Conservation (phyloP, 768 basidiomycete species). For the Strobilomyces dryophilus region DNA sequence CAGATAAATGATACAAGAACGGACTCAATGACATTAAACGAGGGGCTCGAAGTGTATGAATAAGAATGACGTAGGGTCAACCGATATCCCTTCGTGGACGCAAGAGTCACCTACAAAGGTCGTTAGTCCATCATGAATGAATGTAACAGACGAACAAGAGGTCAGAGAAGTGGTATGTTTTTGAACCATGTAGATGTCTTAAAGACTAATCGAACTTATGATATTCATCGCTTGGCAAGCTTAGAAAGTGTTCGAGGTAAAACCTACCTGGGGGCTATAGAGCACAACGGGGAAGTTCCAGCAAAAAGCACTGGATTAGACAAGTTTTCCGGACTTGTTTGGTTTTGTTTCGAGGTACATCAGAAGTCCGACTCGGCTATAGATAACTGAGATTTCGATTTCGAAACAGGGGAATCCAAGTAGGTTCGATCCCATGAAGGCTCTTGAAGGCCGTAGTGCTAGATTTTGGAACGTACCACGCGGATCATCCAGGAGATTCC, state of each 20-base stretch:
- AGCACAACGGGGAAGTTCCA: too few relatives aligned
- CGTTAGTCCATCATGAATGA: constrained; percentile 8
- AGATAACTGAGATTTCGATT: too few relatives aligned
- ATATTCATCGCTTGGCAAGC: constrained; percentile 47
- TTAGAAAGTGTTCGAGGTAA: not conserved
- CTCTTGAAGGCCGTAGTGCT: not conserved
- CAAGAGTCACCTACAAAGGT: constrained; percentile 5
- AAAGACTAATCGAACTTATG: constrained; percentile 90
- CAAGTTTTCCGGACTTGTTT: constrained; percentile 11
- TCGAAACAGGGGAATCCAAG: not conserved
- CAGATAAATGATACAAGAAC: not conserved
- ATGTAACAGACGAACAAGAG: too few relatives aligned
- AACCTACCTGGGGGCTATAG: constrained; percentile 13
- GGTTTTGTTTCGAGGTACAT: constrained; percentile 5
- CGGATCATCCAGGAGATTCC: constrained; percentile 1
- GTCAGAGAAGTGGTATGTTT: constrained; percentile 19
- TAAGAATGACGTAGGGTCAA: not conserved
- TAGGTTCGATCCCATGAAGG: not conserved
- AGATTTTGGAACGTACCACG: not conserved
- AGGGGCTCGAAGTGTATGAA: not conserved
- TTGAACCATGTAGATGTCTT: constrained; percentile 77
- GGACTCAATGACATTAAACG: constrained; percentile 2
- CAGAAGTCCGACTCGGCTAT: not conserved
- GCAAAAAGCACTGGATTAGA: too few relatives aligned
- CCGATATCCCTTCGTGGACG: not conserved